phyloP scores from a whole-genome alignment of 1,139 yeast genomes.

The Lizanozyma gosingica region DNA sequence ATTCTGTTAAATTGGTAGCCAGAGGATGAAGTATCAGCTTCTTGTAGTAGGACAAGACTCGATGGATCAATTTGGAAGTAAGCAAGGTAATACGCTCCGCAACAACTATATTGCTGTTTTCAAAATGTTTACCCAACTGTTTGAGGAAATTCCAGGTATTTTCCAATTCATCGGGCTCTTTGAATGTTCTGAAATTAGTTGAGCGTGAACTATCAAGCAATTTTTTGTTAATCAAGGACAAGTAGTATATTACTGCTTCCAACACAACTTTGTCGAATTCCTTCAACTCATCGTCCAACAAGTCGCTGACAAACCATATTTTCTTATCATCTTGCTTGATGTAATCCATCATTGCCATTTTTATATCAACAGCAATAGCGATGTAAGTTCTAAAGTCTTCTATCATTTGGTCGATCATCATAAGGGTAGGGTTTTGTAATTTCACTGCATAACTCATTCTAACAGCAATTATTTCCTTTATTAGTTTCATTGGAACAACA shows the following conservation, averaged over 20 bases:
- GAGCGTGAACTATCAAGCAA: slow-evolving; percentile 68
- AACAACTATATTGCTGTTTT: slow-evolving; percentile 78
- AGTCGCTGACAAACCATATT: slow-evolving; percentile 69
- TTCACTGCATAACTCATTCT: slow-evolving; percentile 74
- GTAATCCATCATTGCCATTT: slow-evolving; percentile 57
- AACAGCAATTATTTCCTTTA: slow-evolving; percentile 71
- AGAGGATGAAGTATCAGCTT: slow-evolving; percentile 65
- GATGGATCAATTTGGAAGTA: slow-evolving; percentile 57
- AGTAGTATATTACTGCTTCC: slow-evolving; percentile 65
- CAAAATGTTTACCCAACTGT: slow-evolving; percentile 51
- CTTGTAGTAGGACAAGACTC: slow-evolving; percentile 63
- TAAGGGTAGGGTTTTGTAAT: slow-evolving; percentile 78
- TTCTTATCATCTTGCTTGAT: slow-evolving; percentile 51
- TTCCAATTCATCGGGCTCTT: slow-evolving; percentile 85
- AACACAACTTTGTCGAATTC: slow-evolving; percentile 67
- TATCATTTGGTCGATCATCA: slow-evolving; percentile 93
- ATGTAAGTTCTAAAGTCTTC: slow-evolving; percentile 78
- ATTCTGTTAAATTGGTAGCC: slow-evolving; percentile 43
- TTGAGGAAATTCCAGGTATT: slow-evolving; percentile 70
- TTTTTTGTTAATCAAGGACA: slow-evolving; percentile 65
- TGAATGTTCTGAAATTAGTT: slow-evolving; percentile 68
- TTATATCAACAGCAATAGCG: slow-evolving; percentile 66
- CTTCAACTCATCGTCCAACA: slow-evolving; percentile 45
- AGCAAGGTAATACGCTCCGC: slow-evolving; percentile 68
- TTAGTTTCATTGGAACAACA: slow-evolving; percentile 68